Evolutionary conservation across 139 green algal species (phyloP).

Genomic region (Dunaliella primolecta): DNA sequence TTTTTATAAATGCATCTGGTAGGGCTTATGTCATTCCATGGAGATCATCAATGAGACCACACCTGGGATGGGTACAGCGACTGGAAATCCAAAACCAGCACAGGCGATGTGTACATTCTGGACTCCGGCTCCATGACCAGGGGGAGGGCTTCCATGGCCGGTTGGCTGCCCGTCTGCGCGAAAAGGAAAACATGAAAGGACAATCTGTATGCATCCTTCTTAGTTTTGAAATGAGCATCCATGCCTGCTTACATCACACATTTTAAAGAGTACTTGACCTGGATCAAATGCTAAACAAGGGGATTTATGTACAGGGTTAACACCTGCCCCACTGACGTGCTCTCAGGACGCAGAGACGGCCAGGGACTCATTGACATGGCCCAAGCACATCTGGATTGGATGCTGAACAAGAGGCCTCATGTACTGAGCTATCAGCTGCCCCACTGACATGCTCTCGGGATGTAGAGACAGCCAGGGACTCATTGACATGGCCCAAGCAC

Average conservation of each 20-base stretch:
- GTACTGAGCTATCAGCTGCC: no score
- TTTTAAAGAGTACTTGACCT: no score
- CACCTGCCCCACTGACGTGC: constrained; percentile 70
- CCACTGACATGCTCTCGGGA: constrained; percentile 69
- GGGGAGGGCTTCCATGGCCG: constrained; percentile 88
- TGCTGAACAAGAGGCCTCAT: no score
- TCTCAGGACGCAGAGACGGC: constrained; percentile 68
- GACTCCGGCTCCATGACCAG: constrained; percentile 96
- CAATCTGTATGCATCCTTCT: no score
- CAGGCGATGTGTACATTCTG: constrained; percentile 76
- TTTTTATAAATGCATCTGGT: no score
- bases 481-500: constrained; percentile 90
- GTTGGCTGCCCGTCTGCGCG: constrained; percentile 77
- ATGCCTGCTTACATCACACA: no score
- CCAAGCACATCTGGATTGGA: constrained; percentile 87
- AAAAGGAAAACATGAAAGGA: neutral
- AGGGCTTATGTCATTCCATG: no score
- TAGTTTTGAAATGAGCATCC: no score
- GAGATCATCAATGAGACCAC: no score
- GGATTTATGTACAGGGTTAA: no score
- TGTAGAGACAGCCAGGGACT: constrained; percentile 83
- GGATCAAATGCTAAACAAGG: no score
- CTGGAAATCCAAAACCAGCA: constrained; percentile 97
- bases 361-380: constrained; percentile 93
- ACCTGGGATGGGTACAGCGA: constrained; percentile 87